Base-by-base conservation (phyloP, 768 basidiomycete species). In the Lactarius sp. region DNA sequence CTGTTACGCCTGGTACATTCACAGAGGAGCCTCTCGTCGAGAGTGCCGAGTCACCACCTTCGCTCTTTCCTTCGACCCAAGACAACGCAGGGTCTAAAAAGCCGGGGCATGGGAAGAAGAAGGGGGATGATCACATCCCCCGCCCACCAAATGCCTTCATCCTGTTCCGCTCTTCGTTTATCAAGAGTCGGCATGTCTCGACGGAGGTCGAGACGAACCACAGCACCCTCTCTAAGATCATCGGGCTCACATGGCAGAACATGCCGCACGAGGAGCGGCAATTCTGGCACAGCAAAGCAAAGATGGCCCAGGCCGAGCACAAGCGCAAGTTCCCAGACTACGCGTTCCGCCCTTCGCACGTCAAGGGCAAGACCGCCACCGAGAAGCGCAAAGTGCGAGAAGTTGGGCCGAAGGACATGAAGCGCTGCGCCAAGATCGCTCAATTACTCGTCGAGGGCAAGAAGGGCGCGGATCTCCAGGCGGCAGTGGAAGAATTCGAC, bases 131-230 rank as follows among this genome's bases (percentile, higher is more conserved):
- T 66, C 87, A 91, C 72, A 88, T 92, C 66, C 90, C 90, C 18
- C 87, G 90, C 49, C 90, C 90, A 1, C 88, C 90, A 2, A 92
- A 92, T 70, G 90, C 90, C 31, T 92, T 92, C 76, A 92, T 92
- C 71, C 81, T 92, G 70, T 92, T 92, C 79, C 86, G 90, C 65
- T 88, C 88, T 0, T 85, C 86, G 0, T 91, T 91, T 75, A 88
- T 91, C 73, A 88, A 88, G 76, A 81, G 78, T 68, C 85, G 88
- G 69, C 87, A 87, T 68, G 88, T 92, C 67, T 85, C 88, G 9
- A 83, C 86, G 8, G 84, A 81, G 56, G 85, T 91, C 64, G 90
- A 92, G 77, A 88, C 87, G 36, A 90, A 88, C 72, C 90, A 90
- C 75, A 87, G 85, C 69, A 90, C 90, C 4, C 77, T 92, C 18